These are phyloP conservation scores for Pichia nakasei DNA, from an alignment of 805 yeast genomes.

Conservation along the genomic window DNA sequence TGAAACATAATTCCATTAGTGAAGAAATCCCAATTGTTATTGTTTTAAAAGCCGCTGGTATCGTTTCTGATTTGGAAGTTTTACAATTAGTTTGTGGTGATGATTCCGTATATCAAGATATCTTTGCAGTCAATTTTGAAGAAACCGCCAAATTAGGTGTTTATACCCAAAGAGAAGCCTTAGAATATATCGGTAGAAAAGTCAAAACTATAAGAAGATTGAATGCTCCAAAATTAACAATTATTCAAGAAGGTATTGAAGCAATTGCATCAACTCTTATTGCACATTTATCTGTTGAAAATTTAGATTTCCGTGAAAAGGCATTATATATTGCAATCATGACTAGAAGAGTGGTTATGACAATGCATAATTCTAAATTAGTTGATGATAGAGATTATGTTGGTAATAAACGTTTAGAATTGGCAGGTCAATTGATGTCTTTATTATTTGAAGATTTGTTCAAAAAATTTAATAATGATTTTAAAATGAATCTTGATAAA, in stretches of 20 bases:
- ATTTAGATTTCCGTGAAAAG: conserved; percentile 84
- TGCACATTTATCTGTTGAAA: conserved; percentile 83
- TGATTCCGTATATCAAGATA: conserved; percentile 80
- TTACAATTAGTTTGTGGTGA: conserved; percentile 91
- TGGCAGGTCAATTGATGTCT: conserved; percentile 96
- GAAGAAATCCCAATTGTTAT: conserved; percentile 95
- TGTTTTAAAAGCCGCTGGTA: conserved; percentile 89
- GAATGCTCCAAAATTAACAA: conserved; percentile 69
- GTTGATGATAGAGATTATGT: conserved; percentile 99
- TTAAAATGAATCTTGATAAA: conserved; percentile 90
- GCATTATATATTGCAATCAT: conserved; percentile 90
- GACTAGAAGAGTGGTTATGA: conserved; percentile 94
- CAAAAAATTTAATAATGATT: conserved; percentile 91
- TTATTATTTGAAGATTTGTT: conserved; percentile 92
- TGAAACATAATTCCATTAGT: conserved; percentile 90
- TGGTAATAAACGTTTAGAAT: conserved; percentile 92
- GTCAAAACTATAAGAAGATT: conserved; percentile 89
- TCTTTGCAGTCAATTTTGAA: conserved; percentile 88
- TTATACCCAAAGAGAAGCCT: conserved; percentile 87
- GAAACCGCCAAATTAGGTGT: conserved; percentile 83
- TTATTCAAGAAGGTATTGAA: conserved; percentile 91
- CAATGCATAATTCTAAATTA: conserved; percentile 87
- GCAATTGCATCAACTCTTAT: conserved; percentile 93
- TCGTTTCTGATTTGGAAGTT: conserved; percentile 85
- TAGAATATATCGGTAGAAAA: conserved; percentile 81